A percentile compares a stretch with the other conserved stretches of the same genome.
Conservation (phyloP, 2,329 filamentous ascomycete species). For the Cladorrhinum sp. region DNA sequence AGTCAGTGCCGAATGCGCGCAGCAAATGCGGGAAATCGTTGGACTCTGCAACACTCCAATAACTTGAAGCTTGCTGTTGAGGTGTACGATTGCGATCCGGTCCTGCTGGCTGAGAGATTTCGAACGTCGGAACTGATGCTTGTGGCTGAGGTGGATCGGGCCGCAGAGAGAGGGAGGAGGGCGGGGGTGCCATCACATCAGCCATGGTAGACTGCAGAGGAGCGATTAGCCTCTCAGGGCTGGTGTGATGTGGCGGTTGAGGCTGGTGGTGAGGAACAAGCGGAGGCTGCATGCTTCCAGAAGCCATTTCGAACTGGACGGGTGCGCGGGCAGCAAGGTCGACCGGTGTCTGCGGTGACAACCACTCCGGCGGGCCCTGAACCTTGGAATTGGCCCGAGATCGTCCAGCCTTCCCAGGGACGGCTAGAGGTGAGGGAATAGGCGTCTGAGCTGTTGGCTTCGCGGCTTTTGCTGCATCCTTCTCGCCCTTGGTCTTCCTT, state of each 20-base stretch:
- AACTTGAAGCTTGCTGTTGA: constrained; percentile 66
- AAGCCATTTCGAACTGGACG: constrained; percentile 43
- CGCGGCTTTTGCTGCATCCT: constrained; percentile 39
- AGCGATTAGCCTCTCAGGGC: constrained; percentile 37
- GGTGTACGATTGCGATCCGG: constrained; percentile 49
- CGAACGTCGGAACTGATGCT: constrained; percentile 49
- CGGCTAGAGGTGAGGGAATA: constrained; percentile 43
- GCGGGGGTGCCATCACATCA: constrained; percentile 55
- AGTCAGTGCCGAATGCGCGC: constrained; percentile 75
- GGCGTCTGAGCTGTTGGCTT: constrained; percentile 44
- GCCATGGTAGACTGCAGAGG: constrained; percentile 40
- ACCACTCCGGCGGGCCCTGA: constrained; percentile 42
- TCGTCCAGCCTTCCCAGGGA: constrained; percentile 42
- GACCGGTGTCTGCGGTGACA: constrained; percentile 36
- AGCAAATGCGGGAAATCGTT: constrained; percentile 73
- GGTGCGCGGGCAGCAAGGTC: constrained; percentile 37
- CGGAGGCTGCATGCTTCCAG: constrained; percentile 42
- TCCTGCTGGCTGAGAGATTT: constrained; percentile 42
- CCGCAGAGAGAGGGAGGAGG: constrained; percentile 40
- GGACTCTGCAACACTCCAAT: constrained; percentile 82
- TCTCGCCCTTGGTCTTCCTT: constrained; percentile 41
- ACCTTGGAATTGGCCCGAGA: constrained; percentile 55
- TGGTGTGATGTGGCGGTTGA: constrained; percentile 26
- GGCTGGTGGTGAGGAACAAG: constrained; percentile 36
- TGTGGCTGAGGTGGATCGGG: constrained; percentile 51